These are phyloP conservation scores for Fusarium avenaceum DNA, from an alignment of 2,329 filamentous ascomycete species.

Conservation along the genomic window DNA sequence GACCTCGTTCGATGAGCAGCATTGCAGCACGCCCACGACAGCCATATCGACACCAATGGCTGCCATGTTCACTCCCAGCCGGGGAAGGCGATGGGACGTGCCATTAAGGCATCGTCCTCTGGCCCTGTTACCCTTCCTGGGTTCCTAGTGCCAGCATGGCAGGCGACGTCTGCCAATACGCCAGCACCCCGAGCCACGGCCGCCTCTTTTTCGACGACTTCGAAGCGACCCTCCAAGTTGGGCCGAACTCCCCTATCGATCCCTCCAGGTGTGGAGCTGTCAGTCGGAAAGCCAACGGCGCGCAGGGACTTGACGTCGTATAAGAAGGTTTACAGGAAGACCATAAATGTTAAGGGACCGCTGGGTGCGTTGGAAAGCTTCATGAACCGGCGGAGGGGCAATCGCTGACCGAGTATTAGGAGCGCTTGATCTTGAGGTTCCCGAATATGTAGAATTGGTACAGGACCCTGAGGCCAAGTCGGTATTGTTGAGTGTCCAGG, in stretches of 20 bases:
- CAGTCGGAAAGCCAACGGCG: constrained; percentile 72
- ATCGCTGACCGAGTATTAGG: constrained; percentile 62
- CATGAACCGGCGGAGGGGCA: not conserved
- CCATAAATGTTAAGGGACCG: constrained; percentile 83
- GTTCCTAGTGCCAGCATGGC: constrained; percentile 81
- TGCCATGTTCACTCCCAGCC: constrained; percentile 74
- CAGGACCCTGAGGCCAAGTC: constrained; percentile 74
- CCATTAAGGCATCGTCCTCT: constrained; percentile 59
- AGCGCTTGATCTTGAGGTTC: constrained; percentile 82
- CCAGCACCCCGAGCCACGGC: constrained; percentile 56
- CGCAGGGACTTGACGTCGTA: constrained; percentile 70
- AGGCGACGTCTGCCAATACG: constrained; percentile 55
- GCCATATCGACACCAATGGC: constrained; percentile 51
- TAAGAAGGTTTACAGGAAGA: constrained; percentile 72
- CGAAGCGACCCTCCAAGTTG: constrained; percentile 81
- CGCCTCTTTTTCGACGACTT: constrained; percentile 76
- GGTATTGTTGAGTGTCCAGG: constrained; percentile 76
- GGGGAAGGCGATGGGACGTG: constrained; percentile 71
- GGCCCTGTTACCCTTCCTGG: constrained; percentile 71
- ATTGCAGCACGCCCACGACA: constrained; percentile 41
- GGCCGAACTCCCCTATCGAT: constrained; percentile 84
- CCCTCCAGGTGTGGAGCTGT: constrained; percentile 85
- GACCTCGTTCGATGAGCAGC: constrained; percentile 30
- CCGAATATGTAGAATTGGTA: constrained; percentile 79
- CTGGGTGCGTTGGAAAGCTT: constrained; percentile 68